These are phyloP conservation scores for Yamadazyma songkhlaensis DNA, from an alignment of 1,139 yeast species.

Conservation along the genomic window DNA sequence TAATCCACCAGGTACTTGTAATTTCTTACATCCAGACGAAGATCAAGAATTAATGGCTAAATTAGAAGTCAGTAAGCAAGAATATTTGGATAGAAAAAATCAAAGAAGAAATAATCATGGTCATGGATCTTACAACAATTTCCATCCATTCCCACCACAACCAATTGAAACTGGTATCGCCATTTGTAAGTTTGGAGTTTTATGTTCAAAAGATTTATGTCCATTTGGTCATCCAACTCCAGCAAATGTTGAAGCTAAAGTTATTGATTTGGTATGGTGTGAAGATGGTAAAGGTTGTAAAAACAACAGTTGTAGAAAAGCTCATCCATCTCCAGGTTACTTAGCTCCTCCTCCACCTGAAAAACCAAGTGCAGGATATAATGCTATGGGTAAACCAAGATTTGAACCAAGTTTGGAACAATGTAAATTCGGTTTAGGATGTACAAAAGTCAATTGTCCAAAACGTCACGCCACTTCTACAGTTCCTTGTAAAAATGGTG, in stretches of 20 bases:
- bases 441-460: conserved; percentile 77
- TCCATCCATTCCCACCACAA: conserved; percentile 20
- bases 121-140: conserved; percentile 4
- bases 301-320: conserved; percentile 60
- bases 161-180: conserved; percentile 41
- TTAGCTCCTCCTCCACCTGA: conserved; percentile 25
- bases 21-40: conserved; percentile 78
- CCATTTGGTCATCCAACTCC: conserved; percentile 93
- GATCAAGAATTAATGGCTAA: conserved; percentile 71
- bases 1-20: conserved; percentile 79
- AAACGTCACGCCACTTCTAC: conserved; percentile 79
- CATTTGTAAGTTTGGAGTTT: conserved; percentile 70
- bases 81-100: conserved; percentile 40
- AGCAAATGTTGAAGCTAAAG: conserved; percentile 70
- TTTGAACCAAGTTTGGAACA: conserved; percentile 59
- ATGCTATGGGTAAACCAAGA: conserved; percentile 9
- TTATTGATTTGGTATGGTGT: conserved; percentile 74
- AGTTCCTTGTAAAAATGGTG: conserved; percentile 78
- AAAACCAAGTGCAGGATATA: not conserved
- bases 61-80: conserved; percentile 56
- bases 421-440: conserved; percentile 72
- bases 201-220: conserved; percentile 75
- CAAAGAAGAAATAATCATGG: conserved; percentile 2
- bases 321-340: conserved; percentile 74
- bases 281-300: conserved; percentile 62